Evolutionary conservation across 495 filamentous ascomycete genomes (phyloP), one percentile per base, ranked within the genome.

Genomic region (Penicillium alfredii): DNA sequence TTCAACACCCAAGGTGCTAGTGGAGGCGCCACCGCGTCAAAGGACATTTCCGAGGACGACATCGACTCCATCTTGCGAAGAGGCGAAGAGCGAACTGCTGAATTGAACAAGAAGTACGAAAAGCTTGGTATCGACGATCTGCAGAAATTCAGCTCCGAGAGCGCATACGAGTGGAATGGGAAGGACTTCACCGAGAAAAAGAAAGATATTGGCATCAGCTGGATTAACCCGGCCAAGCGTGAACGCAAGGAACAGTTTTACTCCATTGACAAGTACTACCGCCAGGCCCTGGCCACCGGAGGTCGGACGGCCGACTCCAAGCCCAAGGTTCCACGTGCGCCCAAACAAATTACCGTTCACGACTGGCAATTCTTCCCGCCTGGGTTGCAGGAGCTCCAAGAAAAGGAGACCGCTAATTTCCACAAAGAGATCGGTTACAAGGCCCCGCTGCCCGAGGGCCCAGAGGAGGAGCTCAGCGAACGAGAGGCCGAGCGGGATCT

Each of bases 171-270:
- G 55, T 99, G 93, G 93, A 97, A 99, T 45, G 93, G 93, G 17
- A 80, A 96, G 57, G 86, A 88, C 49, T 99, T 97, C 50, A 85
- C 87, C 5, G 71, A 76, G 28, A 77, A 80, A 35, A 94, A 94
- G 68, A 96, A 95, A 53, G 90, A 94, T 27, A 86, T 99, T 42
- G 88, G 88, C 23, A 74, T 94, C 19, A 93, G 72, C 55, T 99
- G 93, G 93, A 99, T 99, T 68, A 95, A 99, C 52, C 93, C 93
- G 2, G 80, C 92, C 12, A 99, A 97, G 71, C 89, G 93, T 49
- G 93, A 99, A 64, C 84, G 93, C 34, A 99, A 97, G 64, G 92
- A 99, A 55, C 86, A 94, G 56, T 84, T 84, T 17, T 99, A 99
- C 50, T 95, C 90, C 0, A 94, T 97, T 61, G 93, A 99, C 60